Evolutionary conservation across 192 early-diverging fungal genomes (phyloP).

Genomic region (Jimgerdemannia lactiflua): DNA sequence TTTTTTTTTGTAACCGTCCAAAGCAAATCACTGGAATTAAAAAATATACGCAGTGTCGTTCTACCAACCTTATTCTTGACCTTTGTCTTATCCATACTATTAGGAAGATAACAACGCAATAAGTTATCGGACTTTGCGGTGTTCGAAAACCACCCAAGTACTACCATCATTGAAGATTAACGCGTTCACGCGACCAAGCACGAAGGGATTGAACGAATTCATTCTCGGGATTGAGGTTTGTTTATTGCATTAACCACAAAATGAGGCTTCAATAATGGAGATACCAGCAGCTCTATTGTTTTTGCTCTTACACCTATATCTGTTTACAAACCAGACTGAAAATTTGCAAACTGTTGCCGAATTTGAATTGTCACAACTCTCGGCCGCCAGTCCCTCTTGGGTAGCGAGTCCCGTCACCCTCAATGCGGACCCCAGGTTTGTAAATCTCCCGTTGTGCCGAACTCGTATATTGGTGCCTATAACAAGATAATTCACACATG

Average conservation of each 20-base stretch:
- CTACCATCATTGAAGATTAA: slow-evolving; percentile 89
- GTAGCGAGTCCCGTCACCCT: slow-evolving; percentile 52
- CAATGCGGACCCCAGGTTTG: slow-evolving; percentile 31
- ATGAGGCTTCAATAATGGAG: slow-evolving; percentile 16
- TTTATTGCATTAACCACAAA: slow-evolving; percentile 20
- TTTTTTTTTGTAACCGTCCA: not conserved
- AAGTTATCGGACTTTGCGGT: slow-evolving; percentile 63
- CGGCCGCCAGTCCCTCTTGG: slow-evolving; percentile 73
- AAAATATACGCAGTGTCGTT: too few species aligned
- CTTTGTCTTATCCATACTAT: slow-evolving; percentile 9
- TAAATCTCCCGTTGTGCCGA: not conserved
- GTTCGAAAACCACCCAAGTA: slow-evolving; percentile 61
- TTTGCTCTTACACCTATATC: not conserved
- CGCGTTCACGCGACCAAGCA: slow-evolving; percentile 88
- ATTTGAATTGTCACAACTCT: slow-evolving; percentile 66
- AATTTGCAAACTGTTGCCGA: slow-evolving; percentile 61
- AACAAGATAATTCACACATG: too few species aligned
- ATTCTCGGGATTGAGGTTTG: slow-evolving; percentile 88
- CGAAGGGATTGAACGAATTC: slow-evolving; percentile 74
- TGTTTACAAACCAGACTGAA: slow-evolving; percentile 50
- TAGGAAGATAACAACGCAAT: slow-evolving; percentile 55
- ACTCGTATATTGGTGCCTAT: not conserved
- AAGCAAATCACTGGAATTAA: not conserved
- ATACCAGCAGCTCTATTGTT: not conserved
- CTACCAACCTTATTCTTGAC: too few species aligned